A percentile compares a stretch with the other conserved stretches of the same genome.
Evolutionary conservation across 2,329 filamentous ascomycete genomes (phyloP).

Genomic region (Corniculantispora saksenae): DNA sequence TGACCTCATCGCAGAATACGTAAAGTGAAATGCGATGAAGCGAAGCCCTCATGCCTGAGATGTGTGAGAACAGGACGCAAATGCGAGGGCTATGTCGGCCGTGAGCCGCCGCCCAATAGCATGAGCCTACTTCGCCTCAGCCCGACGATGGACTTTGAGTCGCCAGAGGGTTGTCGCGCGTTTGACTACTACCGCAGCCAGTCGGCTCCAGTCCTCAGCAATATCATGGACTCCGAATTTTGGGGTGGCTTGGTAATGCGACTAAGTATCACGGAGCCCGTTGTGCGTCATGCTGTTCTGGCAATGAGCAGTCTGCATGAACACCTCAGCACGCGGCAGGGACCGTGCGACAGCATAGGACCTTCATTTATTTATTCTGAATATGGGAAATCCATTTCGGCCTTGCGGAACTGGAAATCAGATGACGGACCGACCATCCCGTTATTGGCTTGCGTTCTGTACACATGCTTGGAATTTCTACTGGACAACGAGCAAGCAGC

Average conservation of each 20-base stretch:
- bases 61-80: conserved; percentile 56
- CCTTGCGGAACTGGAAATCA: conserved; percentile 39
- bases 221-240: conserved; percentile 43
- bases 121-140: conserved; percentile 20
- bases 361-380: conserved; percentile 33
- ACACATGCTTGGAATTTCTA: conserved; percentile 57
- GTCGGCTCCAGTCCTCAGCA: conserved; percentile 43
- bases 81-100: conserved; percentile 54
- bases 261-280: conserved; percentile 45
- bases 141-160: conserved; percentile 25
- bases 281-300: conserved; percentile 50
- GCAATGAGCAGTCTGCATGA: conserved; percentile 53
- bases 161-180: conserved; percentile 27
- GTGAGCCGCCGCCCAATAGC: conserved; percentile 19
- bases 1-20: conserved; percentile 42
- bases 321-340: conserved; percentile 24
- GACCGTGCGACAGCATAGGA: conserved; percentile 19
- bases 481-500: conserved; percentile 50
- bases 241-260: conserved; percentile 49
- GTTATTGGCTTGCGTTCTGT: conserved; percentile 50
- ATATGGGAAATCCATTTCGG: conserved; percentile 50
- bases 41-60: conserved; percentile 52
- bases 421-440: conserved; percentile 35
- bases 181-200: conserved; percentile 38
- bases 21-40: conserved; percentile 59